Conservation (phyloP, 2,329 filamentous ascomycete species). For the Hypoxylon sp. region DNA sequence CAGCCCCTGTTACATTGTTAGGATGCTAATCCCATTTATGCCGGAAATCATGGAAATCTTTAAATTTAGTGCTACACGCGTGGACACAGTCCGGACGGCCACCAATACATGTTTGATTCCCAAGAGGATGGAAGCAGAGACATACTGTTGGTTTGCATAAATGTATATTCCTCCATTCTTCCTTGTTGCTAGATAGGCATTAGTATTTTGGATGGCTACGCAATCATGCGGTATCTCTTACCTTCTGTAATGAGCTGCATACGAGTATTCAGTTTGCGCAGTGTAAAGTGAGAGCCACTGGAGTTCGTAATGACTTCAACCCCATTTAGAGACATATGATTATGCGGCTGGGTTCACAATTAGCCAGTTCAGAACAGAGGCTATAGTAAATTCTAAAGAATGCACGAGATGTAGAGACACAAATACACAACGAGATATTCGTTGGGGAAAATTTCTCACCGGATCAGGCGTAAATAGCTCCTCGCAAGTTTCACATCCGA, state of each 20-base stretch:
- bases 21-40: not conserved
- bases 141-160: slow-evolving; percentile 72
- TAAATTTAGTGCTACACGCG: slow-evolving; percentile 36
- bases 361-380: not conserved
- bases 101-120: not conserved
- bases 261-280: slow-evolving; percentile 74
- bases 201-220: not conserved
- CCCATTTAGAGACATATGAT: slow-evolving; percentile 68
- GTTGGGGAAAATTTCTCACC: not conserved
- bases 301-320: slow-evolving; percentile 81
- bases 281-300: slow-evolving; percentile 73
- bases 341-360: slow-evolving; percentile 50
- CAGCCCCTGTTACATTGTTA: slow-evolving; percentile 58
- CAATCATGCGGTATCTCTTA: slow-evolving; percentile 57
- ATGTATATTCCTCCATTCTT: slow-evolving; percentile 57
- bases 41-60: not conserved
- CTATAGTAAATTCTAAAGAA: not conserved
- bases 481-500: slow-evolving; percentile 74
- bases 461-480: slow-evolving; percentile 72
- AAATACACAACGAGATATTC: not conserved
- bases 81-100: not conserved
- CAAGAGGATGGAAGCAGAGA: not conserved
- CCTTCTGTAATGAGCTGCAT: slow-evolving; percentile 76
- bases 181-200: not conserved
- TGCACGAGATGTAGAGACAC: not conserved